phyloP scores from a whole-genome alignment of 208 protist species.

The Vickermania ingenoplastis region DNA sequence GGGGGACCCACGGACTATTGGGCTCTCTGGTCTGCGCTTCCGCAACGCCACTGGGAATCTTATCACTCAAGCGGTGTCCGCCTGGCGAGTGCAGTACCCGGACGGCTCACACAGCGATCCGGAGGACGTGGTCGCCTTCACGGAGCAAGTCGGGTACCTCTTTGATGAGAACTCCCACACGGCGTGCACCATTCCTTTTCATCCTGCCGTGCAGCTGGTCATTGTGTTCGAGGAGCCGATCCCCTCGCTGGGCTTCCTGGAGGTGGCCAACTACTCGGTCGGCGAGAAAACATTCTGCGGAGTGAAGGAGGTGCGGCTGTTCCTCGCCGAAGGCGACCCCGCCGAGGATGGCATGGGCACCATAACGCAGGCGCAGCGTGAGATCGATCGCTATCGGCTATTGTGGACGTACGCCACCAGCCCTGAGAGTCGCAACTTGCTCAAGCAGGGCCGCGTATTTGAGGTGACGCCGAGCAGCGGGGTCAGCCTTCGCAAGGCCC shows the following conservation, averaged over 20 bases:
- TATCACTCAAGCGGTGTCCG: conserved; percentile 13
- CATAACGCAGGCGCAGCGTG: conserved; percentile 5
- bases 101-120: conserved; percentile 9
- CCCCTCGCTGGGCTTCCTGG: conserved; percentile 39
- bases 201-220: conserved; percentile 39
- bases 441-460: conserved; percentile 17
- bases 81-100: conserved; percentile 33
- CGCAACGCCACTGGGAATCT: conserved; percentile 33
- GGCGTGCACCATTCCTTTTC: conserved; percentile 34
- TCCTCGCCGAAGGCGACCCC: conserved; percentile 16
- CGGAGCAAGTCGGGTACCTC: conserved; percentile 9
- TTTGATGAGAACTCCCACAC: conserved; percentile 37
- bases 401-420: conserved; percentile 22
- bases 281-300: conserved; percentile 54
- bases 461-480: conserved; percentile 49
- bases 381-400: conserved; percentile 14
- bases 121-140: background rate
- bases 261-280: conserved; percentile 62
- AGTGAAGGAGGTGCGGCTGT: conserved; percentile 52
- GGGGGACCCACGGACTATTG: conserved; percentile 42
- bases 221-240: conserved; percentile 37
- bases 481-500: conserved; percentile 55
- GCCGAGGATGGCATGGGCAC: background rate
- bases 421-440: conserved; percentile 6
- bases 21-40: conserved; percentile 50